A percentile compares a stretch with the other conserved stretches of the same genome.
Conservation (phyloP, 495 filamentous ascomycete genomes). For the Neurospora discreta region DNA sequence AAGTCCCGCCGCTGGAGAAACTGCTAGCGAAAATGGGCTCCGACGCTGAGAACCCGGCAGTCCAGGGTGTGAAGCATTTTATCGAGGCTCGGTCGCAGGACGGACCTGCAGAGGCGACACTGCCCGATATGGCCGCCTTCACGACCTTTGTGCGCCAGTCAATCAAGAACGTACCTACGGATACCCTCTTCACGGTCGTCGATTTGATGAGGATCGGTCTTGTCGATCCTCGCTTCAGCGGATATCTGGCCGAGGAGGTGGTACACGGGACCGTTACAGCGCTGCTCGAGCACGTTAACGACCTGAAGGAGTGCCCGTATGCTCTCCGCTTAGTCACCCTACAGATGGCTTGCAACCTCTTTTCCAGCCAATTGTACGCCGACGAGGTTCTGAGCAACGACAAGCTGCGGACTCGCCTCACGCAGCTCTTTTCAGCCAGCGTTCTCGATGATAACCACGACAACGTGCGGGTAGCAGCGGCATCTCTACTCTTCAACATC, state of each 20-base stretch:
- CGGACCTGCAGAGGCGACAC: slow-evolving; percentile 46
- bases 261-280: slow-evolving; percentile 50
- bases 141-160: slow-evolving; percentile 40
- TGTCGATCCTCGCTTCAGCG: slow-evolving; percentile 72
- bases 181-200: slow-evolving; percentile 62
- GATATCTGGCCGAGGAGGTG: slow-evolving; percentile 71
- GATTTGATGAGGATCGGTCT: slow-evolving; percentile 73
- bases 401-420: slow-evolving; percentile 28
- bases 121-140: slow-evolving; percentile 49
- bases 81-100: slow-evolving; percentile 43
- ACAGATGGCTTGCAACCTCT: slow-evolving; percentile 50
- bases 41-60: slow-evolving; percentile 37
- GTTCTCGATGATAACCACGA: slow-evolving; percentile 44
- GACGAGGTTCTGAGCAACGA: slow-evolving; percentile 28
- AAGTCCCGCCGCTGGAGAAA: slow-evolving; percentile 75
- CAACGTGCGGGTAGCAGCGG: slow-evolving; percentile 59
- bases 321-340: slow-evolving; percentile 70
- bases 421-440: slow-evolving; percentile 38
- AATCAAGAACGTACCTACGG: slow-evolving; percentile 39
- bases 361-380: slow-evolving; percentile 49
- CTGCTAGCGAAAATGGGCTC: slow-evolving; percentile 63
- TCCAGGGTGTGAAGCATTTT: slow-evolving; percentile 52
- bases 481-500: slow-evolving; percentile 77
- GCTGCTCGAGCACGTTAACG: slow-evolving; percentile 49
- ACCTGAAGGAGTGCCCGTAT: slow-evolving; percentile 51